Conservation (phyloP, 768 basidiomycete genomes). For the Leccinellum albellum region DNA sequence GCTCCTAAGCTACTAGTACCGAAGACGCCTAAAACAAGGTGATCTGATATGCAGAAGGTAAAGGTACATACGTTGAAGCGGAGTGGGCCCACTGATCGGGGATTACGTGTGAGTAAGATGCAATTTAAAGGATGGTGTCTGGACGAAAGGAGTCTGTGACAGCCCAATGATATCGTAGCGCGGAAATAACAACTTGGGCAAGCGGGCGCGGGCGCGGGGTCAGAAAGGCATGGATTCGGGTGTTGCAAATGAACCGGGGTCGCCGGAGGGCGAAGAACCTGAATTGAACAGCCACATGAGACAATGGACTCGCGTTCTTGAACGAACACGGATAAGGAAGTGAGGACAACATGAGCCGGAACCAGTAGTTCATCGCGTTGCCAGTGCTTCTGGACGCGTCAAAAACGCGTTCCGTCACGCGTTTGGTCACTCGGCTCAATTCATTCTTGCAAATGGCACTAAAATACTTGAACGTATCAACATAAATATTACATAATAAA, state of each 20-base stretch:
- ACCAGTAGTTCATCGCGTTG: conserved; percentile 12
- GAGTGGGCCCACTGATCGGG: conserved; percentile 15
- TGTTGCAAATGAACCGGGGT: conserved; percentile 26
- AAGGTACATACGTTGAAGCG: conserved; percentile 8
- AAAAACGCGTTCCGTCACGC: conserved; percentile 26
- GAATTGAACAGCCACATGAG: conserved; percentile 17
- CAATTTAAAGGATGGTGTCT: conserved; percentile 1
- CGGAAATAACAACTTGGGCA: conserved; percentile 24
- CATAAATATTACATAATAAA: not conserved
- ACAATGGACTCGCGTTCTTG: conserved; percentile 20
- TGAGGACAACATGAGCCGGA: conserved; percentile 8
- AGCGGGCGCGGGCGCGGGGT: conserved; percentile 15
- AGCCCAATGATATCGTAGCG: conserved; percentile 11
- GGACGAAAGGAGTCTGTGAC: conserved; percentile 14
- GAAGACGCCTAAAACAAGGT: conserved; percentile 17
- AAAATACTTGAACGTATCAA: conserved; percentile 1
- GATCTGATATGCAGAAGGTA: conserved; percentile 17
- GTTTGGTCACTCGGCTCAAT: conserved; percentile 16
- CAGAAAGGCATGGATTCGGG: conserved; percentile 20
- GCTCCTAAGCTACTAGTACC: conserved; percentile 18
- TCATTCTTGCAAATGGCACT: conserved; percentile 10
- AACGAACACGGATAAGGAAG: conserved; percentile 19
- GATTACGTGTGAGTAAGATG: conserved; percentile 26
- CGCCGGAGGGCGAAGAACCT: conserved; percentile 18
- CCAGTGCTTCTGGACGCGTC: conserved; percentile 19